Base-by-base conservation (phyloP, 2,329 filamentous ascomycete genomes). In the Chalaropsis ovoidea region DNA sequence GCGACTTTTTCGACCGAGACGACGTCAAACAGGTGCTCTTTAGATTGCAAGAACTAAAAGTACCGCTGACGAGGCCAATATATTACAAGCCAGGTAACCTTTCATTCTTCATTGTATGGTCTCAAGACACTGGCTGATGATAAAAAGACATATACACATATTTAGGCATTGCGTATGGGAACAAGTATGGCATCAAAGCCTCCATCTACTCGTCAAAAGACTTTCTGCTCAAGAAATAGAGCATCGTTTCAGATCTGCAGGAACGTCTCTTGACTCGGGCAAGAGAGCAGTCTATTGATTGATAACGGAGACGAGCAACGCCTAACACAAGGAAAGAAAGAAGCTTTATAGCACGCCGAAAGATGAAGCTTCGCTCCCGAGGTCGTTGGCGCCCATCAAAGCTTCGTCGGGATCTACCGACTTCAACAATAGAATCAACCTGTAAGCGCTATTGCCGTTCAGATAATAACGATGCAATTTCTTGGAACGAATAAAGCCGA, bases 381-480 rank as follows among this genome's bases (percentile, higher is more conserved):
- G 47, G 19, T 60, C 52, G 19, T 24, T 64, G 19, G 42, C 41
- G 15, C 60, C 63, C 15, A 58, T 35, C n/a, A 64, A 60, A 0
- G 15, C 52, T 22, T 47, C 47, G 24, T 65, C 54, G 7, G 65
- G 58, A 24, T 80, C 77, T 45, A 77, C 69, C 2, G 77, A 71
- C 73, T 88, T 92, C 63, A 96, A 77, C 69, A 92, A 87, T 45
- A 99, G 76, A 6, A 97, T 86, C 63, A 99, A 79, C 52, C 94
- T 82, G 74, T 94, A 99, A 1, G 94, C 94, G 65, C 91, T 95
- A 73, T 90, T 99, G 11, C 94, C 94, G 72, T 97, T 99, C 49
- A 99, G 78, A 71, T 99, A 99, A 73, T 99, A 99, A 54, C 94
- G 82, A 75, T 97, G 92, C 64, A 99, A 77, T 68, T 91, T 89